A percentile compares a stretch with the other conserved stretches of the same genome.
These are phyloP conservation scores for Aspergillus nanangensis DNA, from an alignment of 495 filamentous ascomycete species.

Conservation along the genomic window DNA sequence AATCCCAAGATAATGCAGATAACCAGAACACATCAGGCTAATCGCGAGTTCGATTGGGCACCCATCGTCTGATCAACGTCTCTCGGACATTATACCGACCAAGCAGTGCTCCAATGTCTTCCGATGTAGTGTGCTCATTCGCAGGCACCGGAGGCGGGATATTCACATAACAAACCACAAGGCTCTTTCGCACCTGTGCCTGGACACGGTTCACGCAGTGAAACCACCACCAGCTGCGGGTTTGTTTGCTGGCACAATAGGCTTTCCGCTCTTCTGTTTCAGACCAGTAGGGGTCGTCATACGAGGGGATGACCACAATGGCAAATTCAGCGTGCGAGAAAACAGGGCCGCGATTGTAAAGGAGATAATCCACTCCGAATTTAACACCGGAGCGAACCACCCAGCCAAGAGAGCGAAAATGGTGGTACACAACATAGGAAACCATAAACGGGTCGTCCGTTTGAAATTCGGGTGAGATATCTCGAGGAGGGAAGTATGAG, in stretches of 20 bases:
- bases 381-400: constrained; percentile 92
- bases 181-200: constrained; percentile 78
- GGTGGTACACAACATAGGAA: constrained; percentile 87
- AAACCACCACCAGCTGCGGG: constrained; percentile 82
- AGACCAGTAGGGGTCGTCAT: constrained; percentile 70
- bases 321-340: constrained; percentile 94
- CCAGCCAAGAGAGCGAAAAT: constrained; percentile 96
- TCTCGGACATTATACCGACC: constrained; percentile 76
- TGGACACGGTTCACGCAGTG: constrained; percentile 91
- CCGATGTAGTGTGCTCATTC: background rate
- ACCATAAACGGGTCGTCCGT: constrained; percentile 82
- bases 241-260: constrained; percentile 42
- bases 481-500: constrained; percentile 63
- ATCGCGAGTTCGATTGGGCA: constrained; percentile 72
- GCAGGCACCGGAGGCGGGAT: constrained; percentile 63
- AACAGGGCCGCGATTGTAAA: constrained; percentile 92
- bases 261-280: constrained; percentile 42
- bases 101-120: constrained; percentile 59
- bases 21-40: constrained; percentile 22
- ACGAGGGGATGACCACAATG: constrained; percentile 77
- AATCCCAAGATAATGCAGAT: background rate
- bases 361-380: constrained; percentile 87
- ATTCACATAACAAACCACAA: constrained; percentile 88
- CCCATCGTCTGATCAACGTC: constrained; percentile 75
- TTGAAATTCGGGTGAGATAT: constrained; percentile 28